Conservation (phyloP, 148 eudicot genomes). For the Silene uniflora region DNA sequence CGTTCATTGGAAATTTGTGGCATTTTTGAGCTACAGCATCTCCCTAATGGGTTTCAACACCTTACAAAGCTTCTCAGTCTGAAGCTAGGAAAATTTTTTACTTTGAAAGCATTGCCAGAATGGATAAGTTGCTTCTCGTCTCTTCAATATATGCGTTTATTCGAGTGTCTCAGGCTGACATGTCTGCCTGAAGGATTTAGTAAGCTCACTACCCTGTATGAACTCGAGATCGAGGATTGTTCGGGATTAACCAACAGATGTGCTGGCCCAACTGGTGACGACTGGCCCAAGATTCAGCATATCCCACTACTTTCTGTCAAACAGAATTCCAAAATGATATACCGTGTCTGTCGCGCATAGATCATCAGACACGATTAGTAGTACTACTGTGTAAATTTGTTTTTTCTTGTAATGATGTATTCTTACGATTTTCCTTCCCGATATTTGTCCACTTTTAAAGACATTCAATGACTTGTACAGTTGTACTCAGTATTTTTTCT, state of each 20-base stretch:
- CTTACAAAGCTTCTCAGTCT: slow-evolving; percentile 13
- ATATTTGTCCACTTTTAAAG: too few relatives aligned
- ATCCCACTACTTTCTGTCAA: not conserved
- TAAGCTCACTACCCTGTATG: slow-evolving; percentile 10
- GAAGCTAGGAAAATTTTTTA: not conserved
- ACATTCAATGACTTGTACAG: too few relatives aligned
- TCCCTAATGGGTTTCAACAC: slow-evolving; percentile 21
- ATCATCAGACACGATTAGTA: too few relatives aligned
- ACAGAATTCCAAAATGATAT: too few relatives aligned
- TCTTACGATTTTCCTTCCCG: too few relatives aligned
- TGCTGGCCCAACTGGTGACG: slow-evolving; percentile 5
- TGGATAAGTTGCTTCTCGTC: slow-evolving; percentile 17
- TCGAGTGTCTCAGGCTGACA: slow-evolving; percentile 9
- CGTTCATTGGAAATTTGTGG: not conserved
- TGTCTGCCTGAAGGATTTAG: slow-evolving; percentile 26
- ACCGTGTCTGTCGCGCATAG: too few relatives aligned
- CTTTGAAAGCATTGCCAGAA: slow-evolving; percentile 10
- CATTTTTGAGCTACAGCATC: slow-evolving; percentile 6
- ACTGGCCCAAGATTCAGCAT: slow-evolving; percentile 24
- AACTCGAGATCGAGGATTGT: not conserved
- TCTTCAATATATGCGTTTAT: slow-evolving; percentile 4
- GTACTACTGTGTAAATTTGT: too few relatives aligned
- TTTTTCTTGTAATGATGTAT: too few relatives aligned
- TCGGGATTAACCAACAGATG: slow-evolving; percentile 4
- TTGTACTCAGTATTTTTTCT: too few relatives aligned